These are phyloP conservation scores for Chenopodium quinoa DNA, from an alignment of 148 eudicot species.

Conservation along the genomic window DNA sequence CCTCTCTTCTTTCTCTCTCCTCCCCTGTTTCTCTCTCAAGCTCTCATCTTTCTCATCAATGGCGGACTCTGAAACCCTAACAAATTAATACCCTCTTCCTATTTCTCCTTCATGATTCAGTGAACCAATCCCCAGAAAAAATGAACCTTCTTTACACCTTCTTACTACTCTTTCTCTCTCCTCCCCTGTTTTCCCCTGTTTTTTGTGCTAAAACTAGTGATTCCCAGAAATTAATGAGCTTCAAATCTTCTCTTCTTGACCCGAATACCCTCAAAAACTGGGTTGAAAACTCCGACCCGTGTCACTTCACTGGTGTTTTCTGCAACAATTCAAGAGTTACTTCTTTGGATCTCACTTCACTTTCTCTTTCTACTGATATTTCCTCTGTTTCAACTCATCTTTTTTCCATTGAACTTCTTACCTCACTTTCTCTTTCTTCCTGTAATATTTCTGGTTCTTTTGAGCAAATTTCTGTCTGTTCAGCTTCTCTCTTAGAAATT, in stretches of 20 bases:
- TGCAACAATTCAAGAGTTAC: slow-evolving; percentile 51
- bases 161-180: background rate
- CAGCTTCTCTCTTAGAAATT: slow-evolving; percentile 33
- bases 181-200: slow-evolving; percentile 21
- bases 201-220: slow-evolving; percentile 21
- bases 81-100: slow-evolving; percentile 15
- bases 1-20: slow-evolving; percentile 31
- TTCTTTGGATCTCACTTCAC: slow-evolving; percentile 44
- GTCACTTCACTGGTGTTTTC: slow-evolving; percentile 63
- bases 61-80: slow-evolving; percentile 26
- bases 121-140: slow-evolving; percentile 13
- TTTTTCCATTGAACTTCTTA: slow-evolving; percentile 38
- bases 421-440: slow-evolving; percentile 38
- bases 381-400: slow-evolving; percentile 35
- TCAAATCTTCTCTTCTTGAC: slow-evolving; percentile 59
- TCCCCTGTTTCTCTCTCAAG: slow-evolving; percentile 7
- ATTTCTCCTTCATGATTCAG: background rate
- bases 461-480: slow-evolving; percentile 25
- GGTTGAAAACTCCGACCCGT: slow-evolving; percentile 42
- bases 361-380: slow-evolving; percentile 43
- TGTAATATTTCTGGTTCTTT: slow-evolving; percentile 58
- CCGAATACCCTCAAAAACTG: slow-evolving; percentile 51
- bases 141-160: slow-evolving; percentile 20
- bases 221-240: slow-evolving; percentile 50
- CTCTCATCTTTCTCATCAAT: slow-evolving; percentile 16